Percentiles rank a stretch among this genome's conserved stretches.
Conservation (phyloP, 225 moss, liverwort and hornwort species). For the Pseudoscleropodium purum region DNA sequence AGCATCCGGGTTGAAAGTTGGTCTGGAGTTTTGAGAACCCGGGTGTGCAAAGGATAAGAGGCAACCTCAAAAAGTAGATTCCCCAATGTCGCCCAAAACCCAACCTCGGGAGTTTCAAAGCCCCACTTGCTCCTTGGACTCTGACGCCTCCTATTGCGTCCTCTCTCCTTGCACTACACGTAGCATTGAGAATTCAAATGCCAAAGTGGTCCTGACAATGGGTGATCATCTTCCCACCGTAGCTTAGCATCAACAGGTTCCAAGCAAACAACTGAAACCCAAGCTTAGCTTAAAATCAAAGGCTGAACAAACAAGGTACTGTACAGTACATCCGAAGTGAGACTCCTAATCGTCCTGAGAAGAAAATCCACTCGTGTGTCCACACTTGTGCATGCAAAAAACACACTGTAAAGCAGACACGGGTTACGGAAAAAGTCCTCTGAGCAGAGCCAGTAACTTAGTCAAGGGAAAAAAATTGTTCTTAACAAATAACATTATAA, state of each 20-base stretch:
- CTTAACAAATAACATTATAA: slow-evolving; percentile 23
- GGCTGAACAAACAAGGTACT: neutral
- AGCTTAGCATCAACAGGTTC: neutral
- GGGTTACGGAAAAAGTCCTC: neutral
- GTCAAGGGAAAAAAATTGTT: slow-evolving; percentile 11
- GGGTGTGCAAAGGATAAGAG: neutral
- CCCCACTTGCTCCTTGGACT: neutral
- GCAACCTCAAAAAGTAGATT: neutral
- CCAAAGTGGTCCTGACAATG: neutral
- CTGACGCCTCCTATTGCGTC: neutral
- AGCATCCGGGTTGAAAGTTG: neutral
- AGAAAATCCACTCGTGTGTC: neutral
- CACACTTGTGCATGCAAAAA: neutral
- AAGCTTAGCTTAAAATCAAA: neutral
- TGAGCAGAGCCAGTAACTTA: neutral
- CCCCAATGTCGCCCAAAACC: neutral
- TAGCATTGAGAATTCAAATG: neutral
- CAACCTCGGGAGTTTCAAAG: neutral
- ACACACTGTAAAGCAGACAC: neutral
- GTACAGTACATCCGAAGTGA: neutral
- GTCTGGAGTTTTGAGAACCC: neutral
- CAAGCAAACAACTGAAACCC: neutral
- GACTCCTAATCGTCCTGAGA: neutral
- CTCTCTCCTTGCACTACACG: neutral
- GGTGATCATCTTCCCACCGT: neutral